Evolutionary conservation across 257 asterid genomes (phyloP).

Genomic region (Cruciata laevipes): DNA sequence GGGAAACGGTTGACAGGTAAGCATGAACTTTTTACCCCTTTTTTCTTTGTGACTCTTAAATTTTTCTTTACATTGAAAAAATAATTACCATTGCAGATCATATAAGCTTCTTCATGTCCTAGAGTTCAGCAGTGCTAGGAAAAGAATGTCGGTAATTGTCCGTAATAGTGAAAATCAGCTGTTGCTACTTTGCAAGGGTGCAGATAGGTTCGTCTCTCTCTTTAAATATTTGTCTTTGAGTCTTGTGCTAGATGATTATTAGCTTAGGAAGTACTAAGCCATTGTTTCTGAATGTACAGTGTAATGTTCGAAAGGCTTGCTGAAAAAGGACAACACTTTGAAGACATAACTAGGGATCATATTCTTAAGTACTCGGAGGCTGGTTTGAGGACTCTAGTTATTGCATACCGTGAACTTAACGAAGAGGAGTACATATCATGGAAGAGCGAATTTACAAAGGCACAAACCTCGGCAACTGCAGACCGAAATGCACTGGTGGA

Average conservation of each 20-base stretch:
- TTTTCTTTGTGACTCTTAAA: not conserved
- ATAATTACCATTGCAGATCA: constrained; percentile 37
- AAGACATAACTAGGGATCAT: constrained; percentile 53
- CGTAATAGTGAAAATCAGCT: constrained; percentile 58
- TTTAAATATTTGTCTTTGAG: not conserved
- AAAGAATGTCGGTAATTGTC: constrained; percentile 91
- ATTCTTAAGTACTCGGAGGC: constrained; percentile 77
- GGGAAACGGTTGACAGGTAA: constrained; percentile 61
- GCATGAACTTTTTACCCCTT: not conserved
- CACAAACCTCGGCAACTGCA: constrained; percentile 52
- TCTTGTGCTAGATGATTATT: not conserved
- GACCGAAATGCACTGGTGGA: constrained; percentile 77
- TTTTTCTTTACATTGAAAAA: not conserved
- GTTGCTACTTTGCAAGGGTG: constrained; percentile 89
- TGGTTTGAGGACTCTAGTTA: constrained; percentile 81
- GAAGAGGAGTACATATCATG: constrained; percentile 63
- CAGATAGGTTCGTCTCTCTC: constrained; percentile 60
- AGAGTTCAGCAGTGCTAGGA: constrained; percentile 94
- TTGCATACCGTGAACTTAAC: constrained; percentile 74
- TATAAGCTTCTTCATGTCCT: constrained; percentile 72
- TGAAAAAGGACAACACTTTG: constrained; percentile 34
- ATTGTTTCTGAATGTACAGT: constrained; percentile 32
- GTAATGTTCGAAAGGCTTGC: constrained; percentile 82
- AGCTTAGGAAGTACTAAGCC: constrained; percentile 8
- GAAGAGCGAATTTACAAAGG: constrained; percentile 67